Evolutionary conservation across 2,329 filamentous ascomycete genomes (phyloP).

Genomic region (Claviceps humidiphila): DNA sequence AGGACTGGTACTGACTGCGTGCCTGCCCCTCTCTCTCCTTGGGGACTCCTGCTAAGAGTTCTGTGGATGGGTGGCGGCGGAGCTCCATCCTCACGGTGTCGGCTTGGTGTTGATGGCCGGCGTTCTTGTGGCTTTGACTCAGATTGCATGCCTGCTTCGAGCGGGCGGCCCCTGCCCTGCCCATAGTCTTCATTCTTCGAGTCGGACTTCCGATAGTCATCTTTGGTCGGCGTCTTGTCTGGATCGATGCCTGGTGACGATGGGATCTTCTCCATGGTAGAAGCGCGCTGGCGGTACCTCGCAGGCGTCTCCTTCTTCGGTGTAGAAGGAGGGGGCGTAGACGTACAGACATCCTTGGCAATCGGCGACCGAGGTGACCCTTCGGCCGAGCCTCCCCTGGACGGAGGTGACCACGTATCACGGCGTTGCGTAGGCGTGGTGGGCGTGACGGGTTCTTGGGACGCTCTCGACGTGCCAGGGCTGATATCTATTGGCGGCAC

Average conservation of each 20-base stretch:
- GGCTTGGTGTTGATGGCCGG: constrained; percentile 16
- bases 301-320: constrained; percentile 13
- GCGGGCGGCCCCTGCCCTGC: constrained; percentile 16
- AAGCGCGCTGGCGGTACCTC: constrained; percentile 14
- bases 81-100: constrained; percentile 39
- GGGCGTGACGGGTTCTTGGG: constrained; percentile 10
- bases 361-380: constrained; percentile 12
- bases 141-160: constrained; percentile 24
- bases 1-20: constrained; percentile 10
- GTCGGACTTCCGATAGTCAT: constrained; percentile 12
- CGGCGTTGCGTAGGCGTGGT: constrained; percentile 18
- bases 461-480: constrained; percentile 18
- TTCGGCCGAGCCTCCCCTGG: constrained; percentile 13
- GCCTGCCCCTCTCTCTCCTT: constrained; percentile 3
- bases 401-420: constrained; percentile 10
- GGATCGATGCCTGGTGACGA: background rate
- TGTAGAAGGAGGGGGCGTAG: constrained; percentile 8
- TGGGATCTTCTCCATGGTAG: background rate
- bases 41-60: constrained; percentile 25
- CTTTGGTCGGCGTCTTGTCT: constrained; percentile 10
- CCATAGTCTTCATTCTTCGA: constrained; percentile 11
- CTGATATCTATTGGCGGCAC: constrained; percentile 28
- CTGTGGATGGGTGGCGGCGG: constrained; percentile 42
- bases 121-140: constrained; percentile 15
- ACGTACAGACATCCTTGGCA: constrained; percentile 6